phyloP scores from a whole-genome alignment of 2,329 filamentous ascomycete genomes.

The Knufia petricola region DNA sequence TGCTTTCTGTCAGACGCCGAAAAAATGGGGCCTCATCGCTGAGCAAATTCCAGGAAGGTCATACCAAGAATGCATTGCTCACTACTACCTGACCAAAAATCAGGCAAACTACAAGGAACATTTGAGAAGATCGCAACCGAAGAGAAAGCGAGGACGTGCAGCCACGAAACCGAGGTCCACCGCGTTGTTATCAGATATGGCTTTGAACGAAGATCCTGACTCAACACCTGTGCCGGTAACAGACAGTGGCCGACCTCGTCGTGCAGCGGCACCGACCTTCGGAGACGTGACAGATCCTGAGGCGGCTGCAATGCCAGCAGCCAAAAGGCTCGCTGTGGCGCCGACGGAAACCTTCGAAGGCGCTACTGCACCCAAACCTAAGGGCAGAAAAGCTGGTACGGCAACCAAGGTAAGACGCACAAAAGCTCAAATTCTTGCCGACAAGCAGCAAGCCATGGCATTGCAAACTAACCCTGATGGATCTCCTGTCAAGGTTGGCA shows the following conservation, averaged over 20 bases:
- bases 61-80: slow-evolving; percentile 41
- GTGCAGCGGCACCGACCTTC: slow-evolving; percentile 43
- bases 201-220: slow-evolving; percentile 36
- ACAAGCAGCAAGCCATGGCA: slow-evolving; percentile 12
- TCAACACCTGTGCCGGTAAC: slow-evolving; percentile 33
- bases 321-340: slow-evolving; percentile 25
- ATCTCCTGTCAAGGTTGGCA: slow-evolving; percentile 14
- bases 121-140: slow-evolving; percentile 37
- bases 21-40: slow-evolving; percentile 44
- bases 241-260: slow-evolving; percentile 40
- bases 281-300: slow-evolving; percentile 28
- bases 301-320: slow-evolving; percentile 26
- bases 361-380: slow-evolving; percentile 18
- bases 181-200: slow-evolving; percentile 39
- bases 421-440: slow-evolving; percentile 22
- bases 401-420: slow-evolving; percentile 20
- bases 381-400: slow-evolving; percentile 21
- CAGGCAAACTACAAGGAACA: slow-evolving; percentile 43
- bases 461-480: slow-evolving; percentile 11
- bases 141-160: slow-evolving; percentile 29
- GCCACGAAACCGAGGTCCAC: slow-evolving; percentile 36
- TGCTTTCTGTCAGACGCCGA: slow-evolving; percentile 40
- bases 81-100: slow-evolving; percentile 43
- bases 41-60: slow-evolving; percentile 36
- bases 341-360: slow-evolving; percentile 24